Base-by-base conservation (phyloP, 2,329 filamentous ascomycete genomes). In the Onygena corvina region DNA sequence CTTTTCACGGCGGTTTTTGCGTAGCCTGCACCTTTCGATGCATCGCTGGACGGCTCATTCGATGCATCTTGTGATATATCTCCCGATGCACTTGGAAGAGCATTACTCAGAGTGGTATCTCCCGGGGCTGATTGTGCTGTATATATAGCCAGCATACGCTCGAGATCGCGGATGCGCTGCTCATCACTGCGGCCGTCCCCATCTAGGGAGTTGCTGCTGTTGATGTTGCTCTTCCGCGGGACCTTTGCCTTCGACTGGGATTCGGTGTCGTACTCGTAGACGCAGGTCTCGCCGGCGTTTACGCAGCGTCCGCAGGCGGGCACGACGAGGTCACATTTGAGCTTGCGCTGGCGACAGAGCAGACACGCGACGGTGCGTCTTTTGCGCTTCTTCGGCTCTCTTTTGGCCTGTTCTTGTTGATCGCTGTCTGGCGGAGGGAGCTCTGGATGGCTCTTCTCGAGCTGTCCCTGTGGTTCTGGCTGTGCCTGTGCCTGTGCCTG, bases 241-340 rank as follows among this genome's bases (percentile, higher is more conserved):
- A n/a, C n/a, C n/a, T n/a, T n/a, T n/a, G n/a, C n/a, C n/a, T n/a
- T n/a, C n/a, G n/a, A n/a, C n/a, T 35, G 36, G 47, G 8, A 18
- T 40, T 11, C 35, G 27, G 8, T n/a, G 7, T 7, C 30, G 16
- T 52, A 48, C 20, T 55, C 53, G 33, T 54, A 56, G 30, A 46
- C 31, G 36, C 55, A 54, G 12, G 49, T 51, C 49, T 2, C 51
- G 48, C 20, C 51, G 48, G 2, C 53, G 46, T 68, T 68, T 33
- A 59, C 52, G 50, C 67, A 70, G 14, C 67, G 62, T 16, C 61
- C 58, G 50, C 67, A 70, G 2, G 60, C 59, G 7, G 67, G 67
- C 59, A 66, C 69, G 29, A 64, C 63, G 30, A 67, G 64, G 53
- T 70, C 67, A 50, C 67, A 70, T 51, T 64, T 67, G 29, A 70